Evolutionary conservation across 2,329 filamentous ascomycete species (phyloP), one percentile per base, ranked within the genome.

Genomic region (Hypoxylon sp.): DNA sequence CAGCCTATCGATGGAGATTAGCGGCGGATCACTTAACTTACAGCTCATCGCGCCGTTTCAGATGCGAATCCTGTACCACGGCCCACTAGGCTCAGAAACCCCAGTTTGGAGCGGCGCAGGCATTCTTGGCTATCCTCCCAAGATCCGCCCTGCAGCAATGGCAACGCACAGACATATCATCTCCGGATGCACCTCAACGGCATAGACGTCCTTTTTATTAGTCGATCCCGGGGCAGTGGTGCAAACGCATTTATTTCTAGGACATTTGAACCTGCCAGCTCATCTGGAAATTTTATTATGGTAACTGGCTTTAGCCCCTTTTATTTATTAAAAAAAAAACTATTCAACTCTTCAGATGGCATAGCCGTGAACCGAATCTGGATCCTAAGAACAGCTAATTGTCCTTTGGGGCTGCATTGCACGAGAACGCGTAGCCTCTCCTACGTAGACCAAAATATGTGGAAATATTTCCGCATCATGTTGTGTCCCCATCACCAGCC

Each of bases 21-120:
- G 63, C 60, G 60, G 59, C 58, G 67, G 61, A 69, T 69, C 64
- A 54, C 50, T 60, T 44, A 65, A 54, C 50, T 60, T 44, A 65
- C 64, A 67, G 39, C 59, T 46, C 59, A 60, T 59, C 59, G 64
- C 56, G 64, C 41, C 53, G 67, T 69, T 69, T 69, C 67, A 69
- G 64, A 67, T 67, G 20, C 39, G 52, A 53, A 59, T 62, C 55
- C 56, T 65, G 59, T 69, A 30, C 54, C 59, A 65, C 51, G 51
- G 39, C 41, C 52, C 32, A 61, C 59, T 53, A 64, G 58, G 61
- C 56, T 34, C 47, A 56, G 41, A 32, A 64, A 59, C 60, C 59
- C 56, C 52, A 59, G 28, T 47, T 41, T 39, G n/a, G 34, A n/a
- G 15, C 34, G 34, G 41, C 48, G 46, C 34, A 53, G 46, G 54